Evolutionary conservation across 2,329 filamentous ascomycete species (phyloP).

Genomic region (Neofusicoccum cordaticola): DNA sequence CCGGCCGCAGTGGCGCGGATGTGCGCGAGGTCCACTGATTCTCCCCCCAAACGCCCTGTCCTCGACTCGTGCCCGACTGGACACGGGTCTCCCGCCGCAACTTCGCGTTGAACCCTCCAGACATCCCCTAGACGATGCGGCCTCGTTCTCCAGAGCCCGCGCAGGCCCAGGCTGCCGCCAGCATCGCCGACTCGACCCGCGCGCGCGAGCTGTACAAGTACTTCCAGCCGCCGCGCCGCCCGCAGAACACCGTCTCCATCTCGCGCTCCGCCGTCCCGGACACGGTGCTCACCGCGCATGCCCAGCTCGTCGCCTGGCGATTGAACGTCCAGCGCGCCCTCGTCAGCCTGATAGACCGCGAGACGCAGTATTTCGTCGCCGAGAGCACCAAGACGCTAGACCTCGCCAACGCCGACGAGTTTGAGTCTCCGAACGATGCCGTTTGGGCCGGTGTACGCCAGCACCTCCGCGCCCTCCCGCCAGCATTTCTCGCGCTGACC

Average conservation of each 20-base stretch:
- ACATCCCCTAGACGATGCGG: not conserved
- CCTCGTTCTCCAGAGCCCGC: not conserved
- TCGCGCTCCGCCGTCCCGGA: conserved; percentile 22
- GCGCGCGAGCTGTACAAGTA: conserved; percentile 31
- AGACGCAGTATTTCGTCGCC: conserved; percentile 51
- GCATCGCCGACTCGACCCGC: conserved; percentile 18
- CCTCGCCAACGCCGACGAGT: conserved; percentile 33
- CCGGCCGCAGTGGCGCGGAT: not conserved
- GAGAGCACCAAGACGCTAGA: conserved; percentile 46
- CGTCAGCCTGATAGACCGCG: conserved; percentile 48
- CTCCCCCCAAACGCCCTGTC: not conserved
- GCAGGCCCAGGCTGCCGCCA: not conserved
- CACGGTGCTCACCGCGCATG: conserved; percentile 33
- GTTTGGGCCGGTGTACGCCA: conserved; percentile 34
- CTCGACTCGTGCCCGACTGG: not conserved
- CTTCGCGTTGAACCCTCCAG: not conserved
- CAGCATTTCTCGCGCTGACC: not conserved
- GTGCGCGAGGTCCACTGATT: not conserved
- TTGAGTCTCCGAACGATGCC: conserved; percentile 31
- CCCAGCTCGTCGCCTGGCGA: conserved; percentile 37
- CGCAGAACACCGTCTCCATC: conserved; percentile 16
- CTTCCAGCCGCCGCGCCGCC: conserved; percentile 21
- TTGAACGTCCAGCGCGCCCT: conserved; percentile 35
- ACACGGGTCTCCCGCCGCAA: not conserved
- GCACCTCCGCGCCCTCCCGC: not conserved